Percentiles rank a stretch among this genome's conserved stretches.
Conservation (phyloP, 768 basidiomycete genomes). For the Phlebiopsis gigantea region DNA sequence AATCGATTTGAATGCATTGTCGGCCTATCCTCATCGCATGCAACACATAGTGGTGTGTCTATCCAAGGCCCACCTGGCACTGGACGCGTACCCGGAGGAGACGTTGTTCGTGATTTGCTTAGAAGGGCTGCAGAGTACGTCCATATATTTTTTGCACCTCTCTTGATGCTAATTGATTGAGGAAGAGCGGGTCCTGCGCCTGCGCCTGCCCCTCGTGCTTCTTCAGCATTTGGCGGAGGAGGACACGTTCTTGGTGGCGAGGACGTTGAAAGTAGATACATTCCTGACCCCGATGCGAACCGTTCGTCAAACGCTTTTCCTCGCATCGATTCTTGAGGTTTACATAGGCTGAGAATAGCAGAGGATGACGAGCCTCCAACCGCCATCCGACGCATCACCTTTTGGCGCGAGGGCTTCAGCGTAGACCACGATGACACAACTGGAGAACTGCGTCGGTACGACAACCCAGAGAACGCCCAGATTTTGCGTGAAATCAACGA, state of each 20-base stretch:
- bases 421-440: slow-evolving; percentile 56
- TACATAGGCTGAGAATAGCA: slow-evolving; percentile 12
- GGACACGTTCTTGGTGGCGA: slow-evolving; percentile 89
- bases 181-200: not conserved
- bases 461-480: slow-evolving; percentile 66
- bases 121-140: slow-evolving; percentile 77
- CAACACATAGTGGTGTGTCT: slow-evolving; percentile 65
- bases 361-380: slow-evolving; percentile 39
- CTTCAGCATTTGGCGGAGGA: slow-evolving; percentile 54
- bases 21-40: not conserved
- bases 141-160: slow-evolving; percentile 9
- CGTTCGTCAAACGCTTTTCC: not conserved
- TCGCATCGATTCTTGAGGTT: not conserved
- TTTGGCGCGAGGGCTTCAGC: slow-evolving; percentile 93
- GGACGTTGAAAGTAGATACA: slow-evolving; percentile 69
- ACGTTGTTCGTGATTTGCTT: slow-evolving; percentile 66
- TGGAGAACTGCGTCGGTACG: slow-evolving; percentile 78
- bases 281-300: slow-evolving; percentile 65
- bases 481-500: slow-evolving; percentile 72
- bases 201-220: not conserved
- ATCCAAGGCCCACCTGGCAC: slow-evolving; percentile 69
- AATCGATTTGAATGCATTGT: not conserved
- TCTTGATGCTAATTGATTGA: not conserved
- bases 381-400: slow-evolving; percentile 70
- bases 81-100: slow-evolving; percentile 43